Conservation (phyloP, 768 basidiomycete species). For the Suillus variegatus region DNA sequence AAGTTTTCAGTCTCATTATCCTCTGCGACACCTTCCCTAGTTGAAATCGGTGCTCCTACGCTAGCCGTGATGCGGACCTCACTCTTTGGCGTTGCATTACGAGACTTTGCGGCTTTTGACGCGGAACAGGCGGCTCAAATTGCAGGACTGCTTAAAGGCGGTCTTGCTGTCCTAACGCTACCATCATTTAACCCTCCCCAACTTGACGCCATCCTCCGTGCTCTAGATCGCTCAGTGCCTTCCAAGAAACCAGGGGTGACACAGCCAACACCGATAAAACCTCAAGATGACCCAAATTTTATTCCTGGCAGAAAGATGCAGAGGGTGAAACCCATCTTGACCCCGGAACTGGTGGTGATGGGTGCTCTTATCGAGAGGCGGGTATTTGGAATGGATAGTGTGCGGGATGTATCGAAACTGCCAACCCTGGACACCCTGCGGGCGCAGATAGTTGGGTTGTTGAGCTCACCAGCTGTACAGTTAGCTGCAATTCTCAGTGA, state of each 20-base stretch:
- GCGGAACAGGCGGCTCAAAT: constrained; percentile 49
- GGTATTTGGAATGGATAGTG: constrained; percentile 58
- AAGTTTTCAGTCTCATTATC: constrained; percentile 35
- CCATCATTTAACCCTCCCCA: constrained; percentile 74
- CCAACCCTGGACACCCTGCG: constrained; percentile 78
- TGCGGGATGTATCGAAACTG: constrained; percentile 68
- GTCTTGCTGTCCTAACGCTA: constrained; percentile 64
- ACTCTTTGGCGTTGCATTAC: constrained; percentile 76
- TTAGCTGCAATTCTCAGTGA: constrained; percentile 70
- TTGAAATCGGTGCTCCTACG: constrained; percentile 41
- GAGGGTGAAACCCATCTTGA: constrained; percentile 51
- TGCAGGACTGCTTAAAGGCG: constrained; percentile 57
- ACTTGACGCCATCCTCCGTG: constrained; percentile 63
- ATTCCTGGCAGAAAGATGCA: constrained; percentile 73
- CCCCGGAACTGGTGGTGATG: constrained; percentile 71
- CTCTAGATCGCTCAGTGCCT: constrained; percentile 68
- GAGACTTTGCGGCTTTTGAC: constrained; percentile 58
- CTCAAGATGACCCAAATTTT: constrained; percentile 57
- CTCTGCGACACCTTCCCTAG: constrained; percentile 34
- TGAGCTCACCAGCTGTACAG: constrained; percentile 74
- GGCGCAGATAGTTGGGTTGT: constrained; percentile 82
- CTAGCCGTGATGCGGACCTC: constrained; percentile 76
- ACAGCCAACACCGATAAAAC: constrained; percentile 51
- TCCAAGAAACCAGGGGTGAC: constrained; percentile 53
- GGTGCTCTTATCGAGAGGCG: constrained; percentile 81